Percentiles rank a stretch among this genome's conserved stretches.
Evolutionary conservation across 768 basidiomycete genomes (phyloP).

Genomic region (Mycena pura): DNA sequence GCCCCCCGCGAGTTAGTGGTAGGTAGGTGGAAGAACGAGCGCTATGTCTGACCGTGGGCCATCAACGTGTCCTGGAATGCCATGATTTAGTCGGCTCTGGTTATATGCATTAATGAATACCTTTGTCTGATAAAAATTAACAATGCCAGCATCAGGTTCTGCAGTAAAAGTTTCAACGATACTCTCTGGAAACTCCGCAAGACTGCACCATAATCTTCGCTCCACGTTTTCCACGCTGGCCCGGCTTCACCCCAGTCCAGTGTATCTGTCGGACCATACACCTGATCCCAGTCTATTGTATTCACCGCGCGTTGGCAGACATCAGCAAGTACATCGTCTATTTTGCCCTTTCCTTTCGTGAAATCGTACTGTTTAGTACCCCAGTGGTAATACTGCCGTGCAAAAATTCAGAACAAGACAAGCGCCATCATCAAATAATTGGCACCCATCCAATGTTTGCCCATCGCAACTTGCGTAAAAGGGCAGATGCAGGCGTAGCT

Average conservation of each 20-base stretch:
- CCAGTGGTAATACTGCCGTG: slow-evolving; percentile 85
- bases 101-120: slow-evolving; percentile 35
- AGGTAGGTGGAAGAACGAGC: too few relatives aligned
- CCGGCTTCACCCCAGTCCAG: slow-evolving; percentile 59
- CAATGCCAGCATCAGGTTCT: slow-evolving; percentile 97
- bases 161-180: slow-evolving; percentile 1
- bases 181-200: not conserved
- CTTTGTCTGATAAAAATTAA: slow-evolving; percentile 92
- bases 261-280: slow-evolving; percentile 51
- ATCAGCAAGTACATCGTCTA: slow-evolving; percentile 60
- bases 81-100: not conserved
- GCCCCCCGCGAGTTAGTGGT: too few relatives aligned
- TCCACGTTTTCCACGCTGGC: slow-evolving; percentile 78
- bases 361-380: slow-evolving; percentile 96
- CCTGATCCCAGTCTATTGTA: slow-evolving; percentile 70
- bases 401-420: not conserved
- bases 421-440: not conserved
- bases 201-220: slow-evolving; percentile 74
- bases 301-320: slow-evolving; percentile 71
- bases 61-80: slow-evolving; percentile 82
- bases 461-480: slow-evolving; percentile 88
- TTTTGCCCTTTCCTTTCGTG: slow-evolving; percentile 65
- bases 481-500: slow-evolving; percentile 55
- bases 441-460: slow-evolving; percentile 85
- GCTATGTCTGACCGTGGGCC: too few relatives aligned